Conservation (phyloP, 768 basidiomycete genomes). For the Mrakia frigida region DNA sequence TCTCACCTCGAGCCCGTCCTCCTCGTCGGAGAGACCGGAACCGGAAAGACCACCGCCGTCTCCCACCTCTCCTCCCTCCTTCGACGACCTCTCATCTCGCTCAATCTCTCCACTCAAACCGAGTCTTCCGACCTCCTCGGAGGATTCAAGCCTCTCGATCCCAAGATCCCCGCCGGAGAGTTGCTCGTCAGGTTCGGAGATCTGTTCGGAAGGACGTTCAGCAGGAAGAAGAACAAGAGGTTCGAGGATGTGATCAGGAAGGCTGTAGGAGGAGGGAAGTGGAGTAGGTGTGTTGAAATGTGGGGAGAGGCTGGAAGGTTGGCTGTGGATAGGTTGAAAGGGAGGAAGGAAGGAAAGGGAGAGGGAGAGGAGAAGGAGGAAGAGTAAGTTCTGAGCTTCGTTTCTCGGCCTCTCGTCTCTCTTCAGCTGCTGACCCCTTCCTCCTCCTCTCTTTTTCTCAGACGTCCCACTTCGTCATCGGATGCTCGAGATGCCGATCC, state of each 20-base stretch:
- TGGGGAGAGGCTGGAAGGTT: slow-evolving; percentile 55
- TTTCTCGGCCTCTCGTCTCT: not conserved
- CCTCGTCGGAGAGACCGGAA: slow-evolving; percentile 97
- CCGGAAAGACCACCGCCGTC: slow-evolving; percentile 91
- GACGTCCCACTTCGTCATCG: not conserved
- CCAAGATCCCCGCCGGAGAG: slow-evolving; percentile 65
- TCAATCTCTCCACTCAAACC: slow-evolving; percentile 94
- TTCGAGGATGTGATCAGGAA: slow-evolving; percentile 31
- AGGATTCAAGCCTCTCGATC: slow-evolving; percentile 92
- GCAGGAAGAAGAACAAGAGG: slow-evolving; percentile 28
- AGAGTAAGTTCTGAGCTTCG: slow-evolving; percentile 16
- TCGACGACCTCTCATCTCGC: slow-evolving; percentile 67
- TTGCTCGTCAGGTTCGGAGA: slow-evolving; percentile 52
- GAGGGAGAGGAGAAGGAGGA: slow-evolving; percentile 24
- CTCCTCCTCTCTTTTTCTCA: not conserved
- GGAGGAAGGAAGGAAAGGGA: slow-evolving; percentile 13
- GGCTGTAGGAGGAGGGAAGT: slow-evolving; percentile 29
- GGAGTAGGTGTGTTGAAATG: slow-evolving; percentile 53
- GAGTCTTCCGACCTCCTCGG: slow-evolving; percentile 91
- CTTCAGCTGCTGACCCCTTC: not conserved
- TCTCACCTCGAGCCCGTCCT: slow-evolving; percentile 74
- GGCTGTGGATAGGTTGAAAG: slow-evolving; percentile 37
- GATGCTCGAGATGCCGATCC: slow-evolving; percentile 14
- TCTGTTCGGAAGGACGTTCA: slow-evolving; percentile 31
- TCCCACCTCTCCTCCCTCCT: slow-evolving; percentile 80